Evolutionary conservation across 2,329 filamentous ascomycete species (phyloP).

Genomic region (Beauveria medogensis): DNA sequence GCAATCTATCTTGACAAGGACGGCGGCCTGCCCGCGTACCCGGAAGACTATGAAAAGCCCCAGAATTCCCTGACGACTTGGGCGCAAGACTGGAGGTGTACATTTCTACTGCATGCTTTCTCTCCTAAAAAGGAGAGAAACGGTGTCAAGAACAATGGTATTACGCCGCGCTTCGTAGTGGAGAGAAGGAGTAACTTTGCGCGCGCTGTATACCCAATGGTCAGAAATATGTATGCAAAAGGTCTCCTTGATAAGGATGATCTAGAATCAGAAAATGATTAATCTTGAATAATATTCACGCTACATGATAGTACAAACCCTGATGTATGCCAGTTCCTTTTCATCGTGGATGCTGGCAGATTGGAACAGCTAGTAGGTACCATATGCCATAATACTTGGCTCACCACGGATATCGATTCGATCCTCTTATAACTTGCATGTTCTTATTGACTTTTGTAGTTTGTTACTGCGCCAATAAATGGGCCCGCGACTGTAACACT

Average conservation of each 20-base stretch:
- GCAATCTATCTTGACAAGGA: not conserved
- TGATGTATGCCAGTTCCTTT: too few relatives aligned
- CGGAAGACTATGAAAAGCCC: conserved; percentile 6
- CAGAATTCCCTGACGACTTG: conserved; percentile 7
- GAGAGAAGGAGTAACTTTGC: conserved; percentile 20
- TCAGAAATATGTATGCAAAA: conserved; percentile 14
- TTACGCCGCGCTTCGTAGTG: conserved; percentile 17
- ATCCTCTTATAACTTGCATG: too few relatives aligned
- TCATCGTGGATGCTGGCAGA: too few relatives aligned
- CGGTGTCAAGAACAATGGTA: conserved; percentile 6
- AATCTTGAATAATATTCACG: too few relatives aligned
- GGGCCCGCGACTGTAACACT: too few relatives aligned
- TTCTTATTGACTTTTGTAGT: too few relatives aligned
- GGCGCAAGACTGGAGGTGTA: conserved; percentile 15
- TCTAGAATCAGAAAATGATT: not conserved
- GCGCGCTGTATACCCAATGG: conserved; percentile 16
- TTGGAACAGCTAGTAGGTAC: too few relatives aligned
- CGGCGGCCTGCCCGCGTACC: conserved; percentile 1
- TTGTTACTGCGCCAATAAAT: too few relatives aligned
- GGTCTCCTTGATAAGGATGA: conserved; percentile 10
- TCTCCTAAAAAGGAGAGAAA: conserved; percentile 6
- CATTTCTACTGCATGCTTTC: conserved; percentile 19
- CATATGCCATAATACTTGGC: too few relatives aligned
- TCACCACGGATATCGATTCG: too few relatives aligned
- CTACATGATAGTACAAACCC: too few relatives aligned